Percentiles rank a stretch among this genome's conserved stretches.
These are phyloP conservation scores for Ogataea paradorogensis DNA, from an alignment of 805 yeast genomes.

Conservation along the genomic window DNA sequence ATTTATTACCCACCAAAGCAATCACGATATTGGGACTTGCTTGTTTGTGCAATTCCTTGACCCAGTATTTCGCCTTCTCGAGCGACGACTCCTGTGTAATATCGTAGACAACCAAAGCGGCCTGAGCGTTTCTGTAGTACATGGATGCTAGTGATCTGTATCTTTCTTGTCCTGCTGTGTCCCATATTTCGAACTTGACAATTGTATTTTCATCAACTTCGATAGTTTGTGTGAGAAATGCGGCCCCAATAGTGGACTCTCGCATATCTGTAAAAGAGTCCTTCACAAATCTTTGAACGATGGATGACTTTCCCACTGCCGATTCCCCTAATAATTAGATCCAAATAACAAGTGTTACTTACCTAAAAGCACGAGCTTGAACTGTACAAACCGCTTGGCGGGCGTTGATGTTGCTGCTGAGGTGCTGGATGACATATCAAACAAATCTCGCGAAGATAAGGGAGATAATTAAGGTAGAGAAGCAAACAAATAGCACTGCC, in stretches of 20 bases:
- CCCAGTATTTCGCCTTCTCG: constrained; percentile 72
- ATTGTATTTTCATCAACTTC: constrained; percentile 51
- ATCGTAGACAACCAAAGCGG: constrained; percentile 77
- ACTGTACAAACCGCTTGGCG: constrained; percentile 42
- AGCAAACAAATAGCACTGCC: constrained; percentile 3
- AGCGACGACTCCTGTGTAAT: constrained; percentile 67
- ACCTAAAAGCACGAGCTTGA: constrained; percentile 56
- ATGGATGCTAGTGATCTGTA: constrained; percentile 76
- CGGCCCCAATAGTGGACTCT: constrained; percentile 85
- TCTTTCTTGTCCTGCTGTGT: constrained; percentile 83
- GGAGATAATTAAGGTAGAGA: constrained; percentile 5
- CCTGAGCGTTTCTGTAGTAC: constrained; percentile 79
- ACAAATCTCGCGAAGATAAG: constrained; percentile 8
- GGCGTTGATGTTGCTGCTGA: constrained; percentile 5
- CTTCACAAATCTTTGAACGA: constrained; percentile 68
- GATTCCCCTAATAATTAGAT: constrained; percentile 48
- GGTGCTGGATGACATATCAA: constrained; percentile 20
- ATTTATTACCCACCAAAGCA: constrained; percentile 78
- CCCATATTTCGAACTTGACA: constrained; percentile 80
- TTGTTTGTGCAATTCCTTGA: constrained; percentile 76
- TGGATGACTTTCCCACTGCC: constrained; percentile 67
- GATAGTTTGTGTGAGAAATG: constrained; percentile 69
- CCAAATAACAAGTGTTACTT: constrained; percentile 12
- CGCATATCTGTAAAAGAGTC: constrained; percentile 69
- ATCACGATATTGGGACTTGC: constrained; percentile 73